Evolutionary conservation across 1,139 yeast genomes (phyloP).

Genomic region (Arxiozyma telluris): DNA sequence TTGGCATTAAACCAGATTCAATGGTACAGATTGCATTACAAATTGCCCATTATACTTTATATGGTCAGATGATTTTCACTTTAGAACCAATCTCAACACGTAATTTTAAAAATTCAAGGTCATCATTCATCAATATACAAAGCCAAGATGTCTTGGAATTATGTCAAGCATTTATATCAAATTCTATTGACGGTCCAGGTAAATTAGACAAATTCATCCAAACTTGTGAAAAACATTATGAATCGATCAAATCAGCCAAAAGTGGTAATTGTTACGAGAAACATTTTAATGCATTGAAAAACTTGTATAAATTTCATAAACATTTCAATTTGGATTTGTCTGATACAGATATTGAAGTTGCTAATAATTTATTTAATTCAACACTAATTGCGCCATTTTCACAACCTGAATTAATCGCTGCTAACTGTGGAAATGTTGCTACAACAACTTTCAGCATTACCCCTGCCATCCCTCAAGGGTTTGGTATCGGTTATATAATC

Average conservation of each 20-base stretch:
- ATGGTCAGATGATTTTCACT: constrained; percentile 59
- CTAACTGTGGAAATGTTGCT: constrained; percentile 75
- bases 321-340: constrained; percentile 36
- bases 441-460: constrained; percentile 65
- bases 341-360: constrained; percentile 28
- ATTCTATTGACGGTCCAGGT: constrained; percentile 30
- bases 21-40: constrained; percentile 61
- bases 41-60: constrained; percentile 61
- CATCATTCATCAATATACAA: constrained; percentile 60
- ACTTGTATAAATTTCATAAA: constrained; percentile 34
- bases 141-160: constrained; percentile 43
- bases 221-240: constrained; percentile 46
- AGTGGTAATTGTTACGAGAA: constrained; percentile 62
- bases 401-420: constrained; percentile 38
- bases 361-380: constrained; percentile 31
- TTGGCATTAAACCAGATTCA: constrained; percentile 55
- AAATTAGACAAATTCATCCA: constrained; percentile 35
- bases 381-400: constrained; percentile 41
- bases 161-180: constrained; percentile 55
- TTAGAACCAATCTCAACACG: constrained; percentile 70
- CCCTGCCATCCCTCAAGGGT: constrained; percentile 67
- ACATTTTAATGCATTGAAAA: constrained; percentile 56
- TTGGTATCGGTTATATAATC: constrained; percentile 67
- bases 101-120: constrained; percentile 55
- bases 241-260: constrained; percentile 44